Base-by-base conservation (phyloP, 2,329 filamentous ascomycete species). In the Pestalotiopsis fici region DNA sequence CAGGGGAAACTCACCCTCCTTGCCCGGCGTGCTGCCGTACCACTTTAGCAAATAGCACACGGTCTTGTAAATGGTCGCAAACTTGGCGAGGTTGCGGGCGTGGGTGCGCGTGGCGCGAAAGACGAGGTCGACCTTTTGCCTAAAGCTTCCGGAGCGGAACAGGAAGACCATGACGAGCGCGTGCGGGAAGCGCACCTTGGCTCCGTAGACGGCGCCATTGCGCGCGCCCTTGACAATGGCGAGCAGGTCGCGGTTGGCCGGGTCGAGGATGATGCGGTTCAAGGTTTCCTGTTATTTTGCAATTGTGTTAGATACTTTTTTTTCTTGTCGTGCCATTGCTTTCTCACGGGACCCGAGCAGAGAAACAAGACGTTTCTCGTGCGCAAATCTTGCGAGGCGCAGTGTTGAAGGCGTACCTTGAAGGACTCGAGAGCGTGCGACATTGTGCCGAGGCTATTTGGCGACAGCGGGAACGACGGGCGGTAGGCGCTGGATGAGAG, bases 111-210 rank as follows among this genome's bases (percentile, higher is more conserved):
- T 99, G 12, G 96, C 95, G 79, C 92, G 91, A 76, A 95, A 86
- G 72, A 99, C 90, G 65, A 97, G 88, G 66, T 82, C 81, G 71
- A 88, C 77, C 82, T 98, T 98, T 78, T 97, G 89, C 66, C 90
- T 90, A 74, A 97, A 79, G 87, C 92, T 92, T 83, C 95, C 96
- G 11, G 92, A 94, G 73, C 96, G 93, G 85, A 99, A 99, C 73
- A 99, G 89, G 74, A 98, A 92, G 72, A 98, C 94, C 95, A 99
- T 99, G 64, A 99, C 96, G 73, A 99, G 87, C 69, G 96, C 96
- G 83, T 99, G 96, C 71, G 96, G 96, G 83, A 99, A 98, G 71
- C 96, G 95, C 80, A 99, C 94, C 88, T 98, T 98, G 75, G 93
- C 90, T 69, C 96, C 96, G 82, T 99, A 99, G 70, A 99, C 94